These are phyloP conservation scores for Gossypium anomalum DNA, from an alignment of 345 rosid genomes.

Conservation along the genomic window DNA sequence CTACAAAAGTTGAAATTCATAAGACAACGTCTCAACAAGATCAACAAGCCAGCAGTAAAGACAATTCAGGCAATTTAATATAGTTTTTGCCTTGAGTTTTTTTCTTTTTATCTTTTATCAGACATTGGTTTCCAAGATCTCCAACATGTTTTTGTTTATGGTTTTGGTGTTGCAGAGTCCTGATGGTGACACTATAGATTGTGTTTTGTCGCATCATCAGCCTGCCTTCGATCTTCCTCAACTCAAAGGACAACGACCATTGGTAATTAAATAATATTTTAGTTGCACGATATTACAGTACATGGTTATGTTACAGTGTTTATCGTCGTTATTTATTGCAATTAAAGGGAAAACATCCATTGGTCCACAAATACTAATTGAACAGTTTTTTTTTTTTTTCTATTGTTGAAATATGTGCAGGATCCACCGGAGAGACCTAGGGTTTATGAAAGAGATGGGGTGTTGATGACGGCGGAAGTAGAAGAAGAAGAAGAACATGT, in stretches of 20 bases:
- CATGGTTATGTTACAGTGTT: too few species aligned
- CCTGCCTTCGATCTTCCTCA: slow-evolving; percentile 90
- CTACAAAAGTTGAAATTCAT: slow-evolving; percentile 53
- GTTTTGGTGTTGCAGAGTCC: slow-evolving; percentile 52
- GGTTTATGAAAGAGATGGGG: slow-evolving; percentile 30
- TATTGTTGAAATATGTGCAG: slow-evolving; percentile 28
- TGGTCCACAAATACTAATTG: slow-evolving; percentile 35
- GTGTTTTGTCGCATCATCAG: slow-evolving; percentile 72
- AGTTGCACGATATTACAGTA: too few species aligned
- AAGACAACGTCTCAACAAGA: slow-evolving; percentile 60
- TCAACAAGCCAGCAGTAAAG: slow-evolving; percentile 85
- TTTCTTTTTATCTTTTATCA: neutral
- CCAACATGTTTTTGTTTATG: slow-evolving; percentile 11
- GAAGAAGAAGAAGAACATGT: slow-evolving; percentile 25
- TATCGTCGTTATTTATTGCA: too few species aligned
- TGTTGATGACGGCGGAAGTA: slow-evolving; percentile 24
- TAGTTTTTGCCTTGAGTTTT: neutral
- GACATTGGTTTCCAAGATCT: neutral
- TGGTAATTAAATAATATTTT: slow-evolving; percentile 34
- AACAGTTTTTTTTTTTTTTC: neutral
- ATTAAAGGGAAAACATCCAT: slow-evolving; percentile 51
- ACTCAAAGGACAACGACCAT: slow-evolving; percentile 59
- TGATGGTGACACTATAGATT: slow-evolving; percentile 82
- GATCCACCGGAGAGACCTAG: slow-evolving; percentile 71
- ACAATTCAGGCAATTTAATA: slow-evolving; percentile 60